These are phyloP conservation scores for Durusdinium trenchii DNA, from an alignment of 73 alveolate species.

Conservation along the genomic window DNA sequence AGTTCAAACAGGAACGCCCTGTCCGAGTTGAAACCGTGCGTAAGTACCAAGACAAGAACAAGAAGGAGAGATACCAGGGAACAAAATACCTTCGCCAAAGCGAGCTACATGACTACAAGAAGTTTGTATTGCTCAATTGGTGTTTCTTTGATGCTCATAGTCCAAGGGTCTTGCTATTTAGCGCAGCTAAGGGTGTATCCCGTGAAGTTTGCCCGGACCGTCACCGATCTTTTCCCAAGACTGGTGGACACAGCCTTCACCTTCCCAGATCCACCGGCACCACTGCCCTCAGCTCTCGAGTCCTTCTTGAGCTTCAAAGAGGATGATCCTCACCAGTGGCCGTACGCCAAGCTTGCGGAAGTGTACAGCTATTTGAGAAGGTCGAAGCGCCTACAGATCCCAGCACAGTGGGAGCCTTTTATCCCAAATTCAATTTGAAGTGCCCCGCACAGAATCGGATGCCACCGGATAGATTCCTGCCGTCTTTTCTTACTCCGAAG, in stretches of 20 bases:
- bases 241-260: not conserved
- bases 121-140: not conserved
- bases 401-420: not conserved
- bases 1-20: not conserved
- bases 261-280: not conserved
- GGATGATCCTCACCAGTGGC: not conserved
- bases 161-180: too few species aligned
- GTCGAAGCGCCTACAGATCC: not conserved
- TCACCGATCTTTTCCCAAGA: not conserved
- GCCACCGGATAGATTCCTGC: not conserved
- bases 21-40: not conserved
- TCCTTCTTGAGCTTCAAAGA: not conserved
- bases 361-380: not conserved
- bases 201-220: not conserved
- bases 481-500: not conserved
- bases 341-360: not conserved
- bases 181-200: not conserved
- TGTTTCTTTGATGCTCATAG: not conserved
- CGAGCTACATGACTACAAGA: not conserved
- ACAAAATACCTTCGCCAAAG: not conserved
- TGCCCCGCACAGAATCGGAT: not conserved
- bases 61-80: not conserved
- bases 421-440: not conserved
- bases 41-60: not conserved
- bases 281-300: slow-evolving; percentile 11